Evolutionary conservation across 768 basidiomycete species (phyloP).

Genomic region (Suillus discolor): DNA sequence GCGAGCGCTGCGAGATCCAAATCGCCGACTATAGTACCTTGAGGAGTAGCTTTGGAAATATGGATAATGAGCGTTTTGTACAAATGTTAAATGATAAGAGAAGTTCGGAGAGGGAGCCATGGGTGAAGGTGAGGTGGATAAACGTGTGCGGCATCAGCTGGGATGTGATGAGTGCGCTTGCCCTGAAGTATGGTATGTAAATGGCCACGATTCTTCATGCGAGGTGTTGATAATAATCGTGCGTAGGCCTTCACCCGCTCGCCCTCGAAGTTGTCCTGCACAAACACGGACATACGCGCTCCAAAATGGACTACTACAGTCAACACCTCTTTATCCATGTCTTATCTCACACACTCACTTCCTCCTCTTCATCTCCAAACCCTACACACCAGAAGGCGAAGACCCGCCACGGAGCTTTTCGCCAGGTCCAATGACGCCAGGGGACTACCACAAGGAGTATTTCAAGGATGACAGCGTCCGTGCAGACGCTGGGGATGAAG

Average conservation of each 20-base stretch:
- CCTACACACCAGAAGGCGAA: conserved; percentile 14
- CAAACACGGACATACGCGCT: conserved; percentile 53
- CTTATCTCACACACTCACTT: conserved; percentile 59
- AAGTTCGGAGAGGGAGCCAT: conserved; percentile 52
- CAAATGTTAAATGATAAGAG: conserved; percentile 47
- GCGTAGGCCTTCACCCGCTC: conserved; percentile 65
- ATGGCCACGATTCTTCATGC: conserved; percentile 8
- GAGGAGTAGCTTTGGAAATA: conserved; percentile 51
- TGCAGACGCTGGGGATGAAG: conserved; percentile 2
- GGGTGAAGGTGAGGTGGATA: conserved; percentile 77
- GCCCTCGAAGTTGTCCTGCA: conserved; percentile 73
- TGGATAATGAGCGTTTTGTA: conserved; percentile 67
- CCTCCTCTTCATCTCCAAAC: conserved; percentile 10
- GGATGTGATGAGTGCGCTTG: conserved; percentile 72
- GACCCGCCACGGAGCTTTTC: conserved; percentile 33
- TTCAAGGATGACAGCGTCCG: not conserved
- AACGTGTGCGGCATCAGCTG: conserved; percentile 69
- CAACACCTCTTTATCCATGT: conserved; percentile 73
- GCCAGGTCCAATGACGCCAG: conserved; percentile 23
- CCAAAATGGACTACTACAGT: conserved; percentile 71
- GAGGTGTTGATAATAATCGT: conserved; percentile 10
- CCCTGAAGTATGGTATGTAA: conserved; percentile 64
- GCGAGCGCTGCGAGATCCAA: conserved; percentile 65
- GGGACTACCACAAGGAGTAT: conserved; percentile 9
- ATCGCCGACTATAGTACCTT: conserved; percentile 66